These are phyloP conservation scores for Phytophthora macrochlamydospora DNA, from an alignment of 352 stramenopile genomes.

Conservation along the genomic window DNA sequence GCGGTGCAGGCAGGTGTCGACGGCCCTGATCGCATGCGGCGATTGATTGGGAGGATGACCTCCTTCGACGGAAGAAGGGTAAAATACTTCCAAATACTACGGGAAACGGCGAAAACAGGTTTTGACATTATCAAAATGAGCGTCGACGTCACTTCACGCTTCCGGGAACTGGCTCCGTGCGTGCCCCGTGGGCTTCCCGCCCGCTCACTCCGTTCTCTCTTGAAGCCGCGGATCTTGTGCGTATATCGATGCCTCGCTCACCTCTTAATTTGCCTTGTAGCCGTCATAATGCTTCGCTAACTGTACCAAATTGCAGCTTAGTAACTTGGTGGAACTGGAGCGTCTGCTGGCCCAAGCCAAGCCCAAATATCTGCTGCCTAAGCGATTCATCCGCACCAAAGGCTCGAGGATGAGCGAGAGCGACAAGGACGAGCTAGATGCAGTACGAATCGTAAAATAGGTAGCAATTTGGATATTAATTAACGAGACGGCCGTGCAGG, in stretches of 20 bases:
- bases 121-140: conserved; percentile 13
- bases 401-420: conserved; percentile 65
- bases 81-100: too few relatives aligned
- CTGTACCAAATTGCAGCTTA: conserved; percentile 29
- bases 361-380: conserved; percentile 64
- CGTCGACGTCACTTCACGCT: conserved; percentile 42
- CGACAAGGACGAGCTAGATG: conserved; percentile 81
- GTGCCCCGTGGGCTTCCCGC: background rate
- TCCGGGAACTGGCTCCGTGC: conserved; percentile 40
- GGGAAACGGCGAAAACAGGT: too few relatives aligned
- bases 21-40: too few relatives aligned
- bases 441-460: conserved; percentile 31
- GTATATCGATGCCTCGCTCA: conserved; percentile 1
- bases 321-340: conserved; percentile 60
- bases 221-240: conserved; percentile 41
- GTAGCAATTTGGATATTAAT: background rate
- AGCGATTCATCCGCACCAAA: conserved; percentile 66
- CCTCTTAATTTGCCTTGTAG: background rate
- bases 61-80: too few relatives aligned
- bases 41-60: too few relatives aligned
- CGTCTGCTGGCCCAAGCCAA: conserved; percentile 49
- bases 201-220: conserved; percentile 16
- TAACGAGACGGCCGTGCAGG: conserved; percentile 29
- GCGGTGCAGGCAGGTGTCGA: too few relatives aligned
- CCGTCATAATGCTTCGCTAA: background rate